These are phyloP conservation scores for Xylariaceae sp. DNA, from an alignment of 2,329 filamentous ascomycete genomes.

Conservation along the genomic window DNA sequence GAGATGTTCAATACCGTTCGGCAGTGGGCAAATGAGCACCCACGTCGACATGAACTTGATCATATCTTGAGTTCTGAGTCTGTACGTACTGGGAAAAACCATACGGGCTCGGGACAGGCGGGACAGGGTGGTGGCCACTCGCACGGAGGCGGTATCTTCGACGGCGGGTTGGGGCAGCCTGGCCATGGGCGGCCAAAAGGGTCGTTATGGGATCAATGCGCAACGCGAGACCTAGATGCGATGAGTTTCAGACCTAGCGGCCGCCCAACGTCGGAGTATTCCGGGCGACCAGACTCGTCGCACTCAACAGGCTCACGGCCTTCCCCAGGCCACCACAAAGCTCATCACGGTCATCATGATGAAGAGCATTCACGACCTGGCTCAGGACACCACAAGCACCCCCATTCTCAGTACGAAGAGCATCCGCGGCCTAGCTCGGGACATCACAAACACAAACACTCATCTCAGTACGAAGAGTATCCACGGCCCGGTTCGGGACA, in stretches of 20 bases:
- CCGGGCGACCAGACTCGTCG: conserved; percentile 22
- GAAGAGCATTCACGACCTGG: not conserved
- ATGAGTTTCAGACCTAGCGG: conserved; percentile 45
- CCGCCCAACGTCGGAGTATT: conserved; percentile 27
- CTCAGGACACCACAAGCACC: conserved; percentile 29
- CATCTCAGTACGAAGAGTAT: not conserved
- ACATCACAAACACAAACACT: conserved; percentile 28
- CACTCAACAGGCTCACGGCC: conserved; percentile 27
- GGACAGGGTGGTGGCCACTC: conserved; percentile 34
- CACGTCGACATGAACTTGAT: conserved; percentile 64
- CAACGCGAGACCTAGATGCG: conserved; percentile 51
- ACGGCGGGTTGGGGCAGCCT: conserved; percentile 35
- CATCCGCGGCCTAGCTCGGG: conserved; percentile 26
- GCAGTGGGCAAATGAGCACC: conserved; percentile 68
- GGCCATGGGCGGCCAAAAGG: conserved; percentile 55
- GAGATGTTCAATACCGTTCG: conserved; percentile 86
- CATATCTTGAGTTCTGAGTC: conserved; percentile 74
- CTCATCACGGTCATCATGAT: not conserved
- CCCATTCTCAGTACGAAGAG: not conserved
- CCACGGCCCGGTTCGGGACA: conserved; percentile 1
- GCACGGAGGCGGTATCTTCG: conserved; percentile 36
- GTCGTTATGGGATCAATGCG: conserved; percentile 57
- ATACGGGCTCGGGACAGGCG: conserved; percentile 43
- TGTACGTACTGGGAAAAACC: conserved; percentile 78
- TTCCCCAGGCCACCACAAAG: conserved; percentile 32